Evolutionary conservation across 352 stramenopile genomes (phyloP).

Genomic region (Phytophthora megakarya): DNA sequence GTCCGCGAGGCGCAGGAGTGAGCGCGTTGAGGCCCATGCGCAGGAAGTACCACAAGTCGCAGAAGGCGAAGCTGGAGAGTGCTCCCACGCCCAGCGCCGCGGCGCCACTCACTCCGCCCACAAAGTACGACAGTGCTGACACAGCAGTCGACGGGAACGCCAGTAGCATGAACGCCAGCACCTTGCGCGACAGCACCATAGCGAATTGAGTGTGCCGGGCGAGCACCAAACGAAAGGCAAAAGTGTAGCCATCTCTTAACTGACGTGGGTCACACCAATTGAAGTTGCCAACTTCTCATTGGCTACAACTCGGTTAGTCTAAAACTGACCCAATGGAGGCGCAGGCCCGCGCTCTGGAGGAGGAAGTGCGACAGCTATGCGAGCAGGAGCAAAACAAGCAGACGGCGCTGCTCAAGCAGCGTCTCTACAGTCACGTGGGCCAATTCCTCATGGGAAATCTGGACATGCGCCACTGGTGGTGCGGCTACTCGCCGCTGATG

Average conservation of each 20-base stretch:
- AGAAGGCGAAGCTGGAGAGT: conserved; percentile 67
- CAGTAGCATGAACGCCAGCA: conserved; percentile 58
- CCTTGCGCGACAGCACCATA: conserved; percentile 45
- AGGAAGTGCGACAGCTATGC: conserved; percentile 41
- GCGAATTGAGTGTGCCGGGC: conserved; percentile 12
- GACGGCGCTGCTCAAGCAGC: conserved; percentile 59
- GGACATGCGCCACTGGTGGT: conserved; percentile 81
- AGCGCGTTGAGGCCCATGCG: conserved; percentile 48
- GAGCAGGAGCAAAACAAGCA: conserved; percentile 44
- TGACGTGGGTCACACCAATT: conserved; percentile 10
- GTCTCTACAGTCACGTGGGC: conserved; percentile 75
- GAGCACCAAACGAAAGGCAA: conserved; percentile 3
- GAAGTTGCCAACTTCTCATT: conserved; percentile 22
- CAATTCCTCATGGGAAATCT: conserved; percentile 77
- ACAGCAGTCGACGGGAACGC: conserved; percentile 44
- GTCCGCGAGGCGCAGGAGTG: conserved; percentile 17
- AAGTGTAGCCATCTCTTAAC: conserved; percentile 16
- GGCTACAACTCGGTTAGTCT: conserved; percentile 15
- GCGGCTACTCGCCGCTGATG: conserved; percentile 78
- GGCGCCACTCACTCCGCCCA: conserved; percentile 21
- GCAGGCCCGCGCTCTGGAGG: conserved; percentile 45
- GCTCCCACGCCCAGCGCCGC: conserved; percentile 40
- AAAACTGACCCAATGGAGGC: conserved; percentile 31
- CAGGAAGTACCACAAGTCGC: conserved; percentile 85
- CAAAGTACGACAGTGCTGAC: conserved; percentile 36